phyloP scores from a whole-genome alignment of 495 filamentous ascomycete species.

The Lindgomyces ingoldianus region DNA sequence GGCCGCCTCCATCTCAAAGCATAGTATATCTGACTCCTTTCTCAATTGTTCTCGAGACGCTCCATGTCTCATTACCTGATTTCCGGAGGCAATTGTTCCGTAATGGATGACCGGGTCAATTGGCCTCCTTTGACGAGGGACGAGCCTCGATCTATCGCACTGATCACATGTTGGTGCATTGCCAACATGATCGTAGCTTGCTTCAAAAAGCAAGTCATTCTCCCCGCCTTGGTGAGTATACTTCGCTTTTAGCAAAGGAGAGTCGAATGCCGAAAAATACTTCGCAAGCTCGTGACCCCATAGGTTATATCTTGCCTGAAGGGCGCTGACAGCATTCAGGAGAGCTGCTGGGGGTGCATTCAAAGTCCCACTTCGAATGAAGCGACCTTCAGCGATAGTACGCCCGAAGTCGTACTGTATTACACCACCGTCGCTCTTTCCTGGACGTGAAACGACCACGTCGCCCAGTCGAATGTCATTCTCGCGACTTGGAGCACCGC shows the following conservation, averaged over 20 bases:
- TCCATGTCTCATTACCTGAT: slow-evolving; percentile 42
- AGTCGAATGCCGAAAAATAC: slow-evolving; percentile 7
- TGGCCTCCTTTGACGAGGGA: slow-evolving; percentile 19
- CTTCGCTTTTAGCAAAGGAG: slow-evolving; percentile 8
- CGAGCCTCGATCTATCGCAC: slow-evolving; percentile 4
- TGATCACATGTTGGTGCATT: no score
- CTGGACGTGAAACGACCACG: slow-evolving; percentile 47
- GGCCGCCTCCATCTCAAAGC: slow-evolving; percentile 25
- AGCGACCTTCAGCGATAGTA: slow-evolving; percentile 17
- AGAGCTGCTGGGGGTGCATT: slow-evolving; percentile 37
- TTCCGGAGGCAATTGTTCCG: slow-evolving; percentile 49
- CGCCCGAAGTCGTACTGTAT: slow-evolving; percentile 47
- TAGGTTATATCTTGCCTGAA: slow-evolving; percentile 19
- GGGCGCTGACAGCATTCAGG: slow-evolving; percentile 20
- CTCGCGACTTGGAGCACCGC: slow-evolving; percentile 43
- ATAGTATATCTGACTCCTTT: slow-evolving; percentile 15
- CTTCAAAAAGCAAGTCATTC: slow-evolving; percentile 33
- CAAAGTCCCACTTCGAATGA: slow-evolving; percentile 36
- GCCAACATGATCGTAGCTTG: slow-evolving; percentile 28
- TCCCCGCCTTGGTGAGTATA: slow-evolving; percentile 7
- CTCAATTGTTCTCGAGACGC: slow-evolving; percentile 20
- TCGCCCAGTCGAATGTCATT: slow-evolving; percentile 52
- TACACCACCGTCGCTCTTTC: slow-evolving; percentile 37
- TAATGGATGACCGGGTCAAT: slow-evolving; percentile 41
- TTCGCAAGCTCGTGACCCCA: slow-evolving; percentile 14